Evolutionary conservation across 1,139 yeast species (phyloP), one percentile per base, ranked within the genome.

Genomic region (Hyphopichia burtonii): DNA sequence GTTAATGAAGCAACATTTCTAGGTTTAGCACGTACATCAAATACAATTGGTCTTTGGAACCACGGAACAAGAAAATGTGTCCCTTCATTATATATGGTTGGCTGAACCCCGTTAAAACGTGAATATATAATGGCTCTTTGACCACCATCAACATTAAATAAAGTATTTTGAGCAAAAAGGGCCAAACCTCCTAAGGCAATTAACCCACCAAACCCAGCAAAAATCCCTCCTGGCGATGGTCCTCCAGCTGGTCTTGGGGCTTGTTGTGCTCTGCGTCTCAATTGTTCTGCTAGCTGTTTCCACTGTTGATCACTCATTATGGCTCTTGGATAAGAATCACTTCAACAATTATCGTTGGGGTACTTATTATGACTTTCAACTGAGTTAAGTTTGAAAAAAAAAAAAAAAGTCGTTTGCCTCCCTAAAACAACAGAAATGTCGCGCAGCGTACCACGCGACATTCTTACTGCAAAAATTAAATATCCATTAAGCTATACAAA

Each of bases 101-200:
- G 82, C 59, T 83, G 88, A 41, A 93, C 83, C 62, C 99, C 99
- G 40, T 82, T 78, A 36, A 90, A 45, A 61, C 99, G 83, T 30
- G 96, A 89, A 66, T 93, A 93, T 34, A 93, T 79, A 56, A 93
- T 90, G 23, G 97, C 99, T 63, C 99, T 79, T 67, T 93, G 98
- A 66, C 99, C 99, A 80, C 99, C 99, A 63, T 93, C 98, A 45
- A 93, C 99, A 63, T 90, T 91, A 72, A 89, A 91, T 43, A 91
- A 76, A 2, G 96, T 83, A 47, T 86, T 79, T 56, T 87, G 87
- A 31, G 84, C 71, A 38, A 84, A 62, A 34, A 86, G 45, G 1
- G 86, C 78, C 37, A 82, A 86, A 41, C 87, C 93, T 45, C 93
- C 95, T 31, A 90, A 68, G 22, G 86, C 58, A 11, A 88, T 53